Evolutionary conservation across 495 filamentous ascomycete species (phyloP), one percentile per base, ranked within the genome.

Genomic region (Ramalina peruviana): DNA sequence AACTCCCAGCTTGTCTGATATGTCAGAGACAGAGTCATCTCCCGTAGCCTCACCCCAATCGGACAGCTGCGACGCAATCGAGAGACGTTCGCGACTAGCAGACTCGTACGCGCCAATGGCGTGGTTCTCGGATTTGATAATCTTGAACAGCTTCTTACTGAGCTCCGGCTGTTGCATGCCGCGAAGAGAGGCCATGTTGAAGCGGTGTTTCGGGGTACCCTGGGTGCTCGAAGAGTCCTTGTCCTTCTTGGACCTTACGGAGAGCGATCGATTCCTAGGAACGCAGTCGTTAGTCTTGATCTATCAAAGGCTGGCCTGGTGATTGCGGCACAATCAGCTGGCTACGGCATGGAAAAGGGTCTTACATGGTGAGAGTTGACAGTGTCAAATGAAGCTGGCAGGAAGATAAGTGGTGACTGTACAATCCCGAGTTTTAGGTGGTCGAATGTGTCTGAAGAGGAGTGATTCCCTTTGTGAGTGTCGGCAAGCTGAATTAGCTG

Each of bases 1-100:
- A 30, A 97, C 92, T 27, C 86, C 93, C 39, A 98, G 68, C 68
- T 97, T 97, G 69, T 97, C 93, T 51, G 82, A 82, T 49, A 98
- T 74, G 62, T 96, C 90, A 9, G 79, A 85, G 57, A 98, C 68
- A 36, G 81, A 80, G 42, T 92, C 88, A 61, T 98, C 92, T 4
- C 74, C 72, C 3, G 88, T 92, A 39, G 81, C 75, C 63, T 95
- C 88, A 46, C 92, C 93, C 93, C 93, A 97, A 49, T 95, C 92
- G 5, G 85, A 89, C n/a, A 98, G 77, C 68, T 96, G 88, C 2
- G 79, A 76, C 9, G 89, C 90, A 58, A 95, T 83, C 15, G 81
- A 78, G 36, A 85, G 66, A 49, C 87, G 85, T 65, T 92, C 87
- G 43, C 80, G 80, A 19, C 78, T 84, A 10, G 92, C 92, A 1